These are phyloP conservation scores for Penicillium sp. DNA, from an alignment of 2,329 filamentous ascomycete species.

Conservation along the genomic window DNA sequence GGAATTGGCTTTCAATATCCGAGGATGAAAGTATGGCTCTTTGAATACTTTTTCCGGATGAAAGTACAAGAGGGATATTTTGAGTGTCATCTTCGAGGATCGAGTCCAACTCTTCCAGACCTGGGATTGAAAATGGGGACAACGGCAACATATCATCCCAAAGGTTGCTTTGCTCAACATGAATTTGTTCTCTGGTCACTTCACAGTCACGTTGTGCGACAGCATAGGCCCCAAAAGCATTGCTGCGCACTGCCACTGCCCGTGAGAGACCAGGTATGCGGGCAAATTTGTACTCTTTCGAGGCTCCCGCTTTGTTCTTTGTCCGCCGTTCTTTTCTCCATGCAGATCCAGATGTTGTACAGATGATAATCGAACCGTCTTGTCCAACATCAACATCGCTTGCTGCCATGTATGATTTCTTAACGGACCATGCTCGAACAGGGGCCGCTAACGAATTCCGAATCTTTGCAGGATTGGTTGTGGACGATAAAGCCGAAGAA, in stretches of 20 bases:
- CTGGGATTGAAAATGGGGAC: conserved; percentile 65
- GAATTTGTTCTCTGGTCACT: conserved; percentile 71
- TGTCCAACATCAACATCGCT: conserved; percentile 85
- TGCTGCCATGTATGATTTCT: conserved; percentile 80
- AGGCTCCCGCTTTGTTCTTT: conserved; percentile 73
- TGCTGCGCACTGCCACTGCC: conserved; percentile 80
- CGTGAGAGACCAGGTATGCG: conserved; percentile 85
- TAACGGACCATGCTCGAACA: conserved; percentile 82
- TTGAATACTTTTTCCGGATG: conserved; percentile 35
- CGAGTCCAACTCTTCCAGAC: conserved; percentile 38
- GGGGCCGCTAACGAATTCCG: conserved; percentile 76
- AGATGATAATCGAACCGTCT: conserved; percentile 91
- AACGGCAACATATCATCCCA: conserved; percentile 73
- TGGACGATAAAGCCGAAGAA: conserved; percentile 65
- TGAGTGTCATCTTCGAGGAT: conserved; percentile 43
- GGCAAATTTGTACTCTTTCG: conserved; percentile 93
- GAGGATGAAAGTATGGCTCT: conserved; percentile 45
- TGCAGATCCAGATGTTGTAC: conserved; percentile 86
- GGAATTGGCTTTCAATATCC: conserved; percentile 47
- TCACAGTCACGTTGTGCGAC: conserved; percentile 82
- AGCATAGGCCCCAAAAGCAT: conserved; percentile 84
- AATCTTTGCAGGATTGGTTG: conserved; percentile 89
- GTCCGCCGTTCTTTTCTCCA: conserved; percentile 83
- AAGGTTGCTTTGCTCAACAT: conserved; percentile 64
- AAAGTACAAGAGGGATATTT: conserved; percentile 34